Conservation (phyloP, 176 grass and related monocot species). For the Phyllostachys edulis region DNA sequence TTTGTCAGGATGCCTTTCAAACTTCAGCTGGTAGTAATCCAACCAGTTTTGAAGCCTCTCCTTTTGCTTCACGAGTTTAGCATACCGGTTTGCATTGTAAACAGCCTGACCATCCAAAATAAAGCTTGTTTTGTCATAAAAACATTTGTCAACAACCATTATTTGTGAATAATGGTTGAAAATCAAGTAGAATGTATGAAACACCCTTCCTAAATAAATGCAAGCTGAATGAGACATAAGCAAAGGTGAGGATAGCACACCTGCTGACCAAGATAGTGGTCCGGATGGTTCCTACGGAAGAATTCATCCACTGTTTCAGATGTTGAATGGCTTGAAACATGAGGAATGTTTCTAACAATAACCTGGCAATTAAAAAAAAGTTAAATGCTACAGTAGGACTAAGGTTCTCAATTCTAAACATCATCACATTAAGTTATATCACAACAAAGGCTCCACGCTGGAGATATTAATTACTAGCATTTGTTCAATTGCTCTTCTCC, state of each 20-base stretch:
- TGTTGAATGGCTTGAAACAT: conserved; percentile 65
- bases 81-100: conserved; percentile 92
- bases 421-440: not conserved
- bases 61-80: conserved; percentile 70
- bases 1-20: conserved; percentile 77
- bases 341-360: conserved; percentile 89
- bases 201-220: not conserved
- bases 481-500: not conserved
- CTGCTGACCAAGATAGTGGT: conserved; percentile 96
- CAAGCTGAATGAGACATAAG: not conserved
- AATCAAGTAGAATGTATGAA: not conserved
- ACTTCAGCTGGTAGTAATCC: conserved; percentile 90
- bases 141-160: not conserved
- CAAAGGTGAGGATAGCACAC: conserved; percentile 32
- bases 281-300: conserved; percentile 86
- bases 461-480: not conserved
- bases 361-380: conserved; percentile 51
- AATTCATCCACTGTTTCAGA: conserved; percentile 91
- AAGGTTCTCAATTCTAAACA: not conserved
- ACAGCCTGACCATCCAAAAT: conserved; percentile 59
- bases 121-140: not conserved
- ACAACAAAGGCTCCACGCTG: not conserved
- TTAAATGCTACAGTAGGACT: not conserved
- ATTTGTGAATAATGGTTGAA: not conserved
- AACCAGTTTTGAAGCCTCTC: conserved; percentile 92